Evolutionary conservation across 2,329 filamentous ascomycete genomes (phyloP).

Genomic region (Paecilomyces fulvus): DNA sequence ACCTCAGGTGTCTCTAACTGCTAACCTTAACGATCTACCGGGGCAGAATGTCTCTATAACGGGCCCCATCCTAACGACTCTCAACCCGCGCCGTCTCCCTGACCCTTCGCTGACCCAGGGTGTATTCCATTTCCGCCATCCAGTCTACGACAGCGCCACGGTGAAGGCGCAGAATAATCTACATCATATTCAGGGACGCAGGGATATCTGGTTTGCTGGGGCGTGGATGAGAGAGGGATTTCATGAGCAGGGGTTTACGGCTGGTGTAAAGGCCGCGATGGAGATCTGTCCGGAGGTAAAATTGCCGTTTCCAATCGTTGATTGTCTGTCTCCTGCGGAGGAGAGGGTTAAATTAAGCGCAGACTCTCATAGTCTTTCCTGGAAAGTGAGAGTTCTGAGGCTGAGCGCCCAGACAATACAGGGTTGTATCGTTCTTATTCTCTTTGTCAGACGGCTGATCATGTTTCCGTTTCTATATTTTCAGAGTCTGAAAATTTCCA

Average conservation of each 20-base stretch:
- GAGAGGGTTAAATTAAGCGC: not conserved
- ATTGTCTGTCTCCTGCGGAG: not conserved
- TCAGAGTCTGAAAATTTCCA: not conserved
- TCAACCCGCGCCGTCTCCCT: not conserved
- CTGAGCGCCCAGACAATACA: not conserved
- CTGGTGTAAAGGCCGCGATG: not conserved
- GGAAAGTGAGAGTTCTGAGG: not conserved
- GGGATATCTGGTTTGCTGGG: not conserved
- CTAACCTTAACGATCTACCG: not conserved
- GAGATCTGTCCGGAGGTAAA: not conserved
- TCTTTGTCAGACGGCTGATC: not conserved
- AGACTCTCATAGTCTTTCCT: not conserved
- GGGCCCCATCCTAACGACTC: not conserved
- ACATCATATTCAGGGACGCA: not conserved
- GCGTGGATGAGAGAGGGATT: not conserved
- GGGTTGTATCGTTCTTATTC: not conserved
- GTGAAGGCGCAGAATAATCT: not conserved
- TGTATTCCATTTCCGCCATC: not conserved
- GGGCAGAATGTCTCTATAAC: not conserved
- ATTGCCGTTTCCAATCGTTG: not conserved
- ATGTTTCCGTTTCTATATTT: not conserved
- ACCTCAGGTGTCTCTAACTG: not conserved
- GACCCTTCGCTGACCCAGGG: not conserved
- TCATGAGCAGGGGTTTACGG: not conserved
- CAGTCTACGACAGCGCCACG: not conserved